Percentiles rank a stretch among this genome's conserved stretches.
Evolutionary conservation across 306 rosid genomes (phyloP).

Genomic region (Cicer pinnatifidum): DNA sequence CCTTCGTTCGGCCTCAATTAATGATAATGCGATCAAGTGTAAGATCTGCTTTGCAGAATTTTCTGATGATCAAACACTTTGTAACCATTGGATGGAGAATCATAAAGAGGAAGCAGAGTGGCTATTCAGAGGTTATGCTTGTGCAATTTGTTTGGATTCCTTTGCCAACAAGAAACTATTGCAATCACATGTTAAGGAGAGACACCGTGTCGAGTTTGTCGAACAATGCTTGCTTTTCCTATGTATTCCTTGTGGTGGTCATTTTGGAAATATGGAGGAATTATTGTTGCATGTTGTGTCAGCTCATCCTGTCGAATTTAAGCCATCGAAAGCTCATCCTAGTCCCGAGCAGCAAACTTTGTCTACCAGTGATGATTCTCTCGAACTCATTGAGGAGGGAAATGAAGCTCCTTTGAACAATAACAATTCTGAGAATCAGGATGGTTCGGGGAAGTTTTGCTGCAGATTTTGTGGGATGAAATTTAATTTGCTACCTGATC

Average conservation of each 20-base stretch:
- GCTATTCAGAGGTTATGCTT: slow-evolving; percentile 83
- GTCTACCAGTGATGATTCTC: slow-evolving; percentile 54
- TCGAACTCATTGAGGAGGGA: slow-evolving; percentile 49
- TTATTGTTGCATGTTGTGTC: slow-evolving; percentile 79
- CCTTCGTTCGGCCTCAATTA: slow-evolving; percentile 43
- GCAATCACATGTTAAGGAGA: slow-evolving; percentile 79
- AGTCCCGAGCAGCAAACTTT: slow-evolving; percentile 45
- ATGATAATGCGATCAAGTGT: slow-evolving; percentile 60
- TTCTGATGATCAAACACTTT: slow-evolving; percentile 66
- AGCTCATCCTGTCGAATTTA: slow-evolving; percentile 64
- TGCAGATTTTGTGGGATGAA: slow-evolving; percentile 86
- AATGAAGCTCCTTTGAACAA: slow-evolving; percentile 59
- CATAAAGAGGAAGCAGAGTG: slow-evolving; percentile 88
- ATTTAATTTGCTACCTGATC: slow-evolving; percentile 85
- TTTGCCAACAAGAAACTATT: slow-evolving; percentile 73
- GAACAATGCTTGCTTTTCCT: slow-evolving; percentile 87
- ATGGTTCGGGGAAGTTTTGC: slow-evolving; percentile 58
- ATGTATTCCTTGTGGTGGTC: slow-evolving; percentile 85
- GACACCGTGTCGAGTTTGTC: slow-evolving; percentile 73
- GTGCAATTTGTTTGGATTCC: slow-evolving; percentile 86
- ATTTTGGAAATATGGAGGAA: slow-evolving; percentile 74
- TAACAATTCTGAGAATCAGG: slow-evolving; percentile 48
- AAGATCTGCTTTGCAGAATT: slow-evolving; percentile 69
- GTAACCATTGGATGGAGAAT: slow-evolving; percentile 80
- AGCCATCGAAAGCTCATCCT: slow-evolving; percentile 51